Evolutionary conservation across 2,329 filamentous ascomycete genomes (phyloP).

Genomic region (Coniochaeta hoffmannii): DNA sequence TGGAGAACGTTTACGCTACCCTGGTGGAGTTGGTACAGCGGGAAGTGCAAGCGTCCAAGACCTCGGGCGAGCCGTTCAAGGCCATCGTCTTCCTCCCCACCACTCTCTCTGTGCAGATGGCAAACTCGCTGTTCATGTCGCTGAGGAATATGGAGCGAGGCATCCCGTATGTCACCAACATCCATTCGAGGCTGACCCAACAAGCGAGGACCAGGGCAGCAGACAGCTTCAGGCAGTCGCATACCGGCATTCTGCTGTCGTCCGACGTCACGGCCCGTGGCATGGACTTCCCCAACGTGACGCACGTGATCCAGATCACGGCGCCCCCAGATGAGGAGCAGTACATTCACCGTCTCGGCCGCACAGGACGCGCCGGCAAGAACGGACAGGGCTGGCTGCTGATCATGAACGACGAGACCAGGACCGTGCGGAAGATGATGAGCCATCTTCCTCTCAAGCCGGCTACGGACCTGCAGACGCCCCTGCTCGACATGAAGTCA

Average conservation of each 20-base stretch:
- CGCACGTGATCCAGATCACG: constrained; percentile 71
- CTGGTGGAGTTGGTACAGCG: constrained; percentile 68
- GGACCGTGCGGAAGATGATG: constrained; percentile 42
- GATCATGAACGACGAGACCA: constrained; percentile 46
- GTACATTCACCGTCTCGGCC: constrained; percentile 71
- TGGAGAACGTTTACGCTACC: constrained; percentile 70
- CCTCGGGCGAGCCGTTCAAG: constrained; percentile 65
- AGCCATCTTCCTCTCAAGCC: constrained; percentile 52
- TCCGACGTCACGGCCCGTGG: constrained; percentile 76
- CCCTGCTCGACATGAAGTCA: constrained; percentile 35
- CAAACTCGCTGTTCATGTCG: constrained; percentile 48
- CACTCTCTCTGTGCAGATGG: constrained; percentile 63
- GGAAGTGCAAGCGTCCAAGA: constrained; percentile 36
- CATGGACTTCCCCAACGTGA: constrained; percentile 76
- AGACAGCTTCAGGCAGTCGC: constrained; percentile 60
- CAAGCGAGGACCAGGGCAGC: constrained; percentile 59
- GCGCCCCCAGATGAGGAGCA: constrained; percentile 57
- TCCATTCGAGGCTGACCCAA: constrained; percentile 77
- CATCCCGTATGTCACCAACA: constrained; percentile 40
- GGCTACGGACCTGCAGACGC: constrained; percentile 41
- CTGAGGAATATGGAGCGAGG: constrained; percentile 34
- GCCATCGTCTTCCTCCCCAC: constrained; percentile 90
- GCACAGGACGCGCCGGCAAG: constrained; percentile 69
- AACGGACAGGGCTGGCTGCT: constrained; percentile 66
- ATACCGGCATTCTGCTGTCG: constrained; percentile 61